Conservation (phyloP, 2,329 filamentous ascomycete genomes). For the Microsporum canis region DNA sequence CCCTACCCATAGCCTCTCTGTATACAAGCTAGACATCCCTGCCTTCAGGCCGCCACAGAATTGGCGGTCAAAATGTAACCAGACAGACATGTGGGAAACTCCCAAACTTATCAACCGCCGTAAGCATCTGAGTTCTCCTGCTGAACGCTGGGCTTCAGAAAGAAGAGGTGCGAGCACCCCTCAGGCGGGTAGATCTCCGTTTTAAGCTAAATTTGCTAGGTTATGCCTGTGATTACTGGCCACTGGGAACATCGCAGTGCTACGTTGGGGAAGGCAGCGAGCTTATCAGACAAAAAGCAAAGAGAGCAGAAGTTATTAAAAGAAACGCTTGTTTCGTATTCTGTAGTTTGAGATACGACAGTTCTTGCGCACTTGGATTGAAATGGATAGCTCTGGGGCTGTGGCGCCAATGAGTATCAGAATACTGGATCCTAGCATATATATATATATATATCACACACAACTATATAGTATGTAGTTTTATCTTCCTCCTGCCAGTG, state of each 20-base stretch:
- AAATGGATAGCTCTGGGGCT: background rate
- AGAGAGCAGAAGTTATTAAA: background rate
- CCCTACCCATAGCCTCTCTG: background rate
- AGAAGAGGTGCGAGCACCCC: background rate
- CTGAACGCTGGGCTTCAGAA: background rate
- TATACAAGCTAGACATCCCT: background rate
- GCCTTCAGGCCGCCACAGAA: background rate
- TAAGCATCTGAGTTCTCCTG: background rate
- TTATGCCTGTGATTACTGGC: background rate
- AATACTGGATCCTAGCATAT: background rate
- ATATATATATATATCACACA: no score
- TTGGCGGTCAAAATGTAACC: background rate
- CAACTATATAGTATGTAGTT: no score
- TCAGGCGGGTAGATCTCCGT: background rate
- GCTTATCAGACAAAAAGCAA: background rate
- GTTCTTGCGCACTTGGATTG: background rate
- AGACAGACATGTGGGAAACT: background rate
- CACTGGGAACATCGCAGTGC: background rate
- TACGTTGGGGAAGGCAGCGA: background rate
- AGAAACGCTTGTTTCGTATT: background rate
- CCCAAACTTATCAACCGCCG: background rate
- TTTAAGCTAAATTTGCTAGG: background rate
- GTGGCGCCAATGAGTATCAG: no score
- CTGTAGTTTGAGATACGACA: background rate
- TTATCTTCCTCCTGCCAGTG: no score